Evolutionary conservation across 495 filamentous ascomycete species (phyloP).

Genomic region (Neurospora sp.): DNA sequence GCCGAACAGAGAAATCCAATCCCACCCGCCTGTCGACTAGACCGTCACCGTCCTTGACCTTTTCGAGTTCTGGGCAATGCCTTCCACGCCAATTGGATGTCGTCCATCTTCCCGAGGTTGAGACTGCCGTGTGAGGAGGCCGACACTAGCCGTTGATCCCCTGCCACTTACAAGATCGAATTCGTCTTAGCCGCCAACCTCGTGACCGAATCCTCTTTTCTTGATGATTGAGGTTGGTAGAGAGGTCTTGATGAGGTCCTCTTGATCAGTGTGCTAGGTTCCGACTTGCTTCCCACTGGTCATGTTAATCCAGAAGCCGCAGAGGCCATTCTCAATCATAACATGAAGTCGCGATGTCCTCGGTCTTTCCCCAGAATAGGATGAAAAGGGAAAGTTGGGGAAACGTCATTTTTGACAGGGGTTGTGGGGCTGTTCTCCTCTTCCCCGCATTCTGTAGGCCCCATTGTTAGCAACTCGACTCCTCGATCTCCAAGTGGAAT

Average conservation of each 20-base stretch:
- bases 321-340: background rate
- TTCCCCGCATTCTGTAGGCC: background rate
- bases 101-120: background rate
- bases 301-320: background rate
- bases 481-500: background rate
- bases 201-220: background rate
- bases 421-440: background rate
- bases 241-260: background rate
- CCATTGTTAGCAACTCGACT: background rate
- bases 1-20: background rate
- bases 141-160: constrained; percentile 13
- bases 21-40: background rate
- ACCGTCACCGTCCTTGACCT: background rate
- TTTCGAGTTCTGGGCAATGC: background rate
- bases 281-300: background rate
- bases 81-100: background rate
- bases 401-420: background rate
- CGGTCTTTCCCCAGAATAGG: background rate
- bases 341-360: background rate
- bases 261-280: background rate
- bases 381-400: background rate
- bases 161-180: background rate
- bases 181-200: background rate
- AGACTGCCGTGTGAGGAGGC: constrained; percentile 4
- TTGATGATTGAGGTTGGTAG: background rate